Evolutionary conservation across 2,329 filamentous ascomycete species (phyloP).

Genomic region (Colletotrichum sansevieriae): DNA sequence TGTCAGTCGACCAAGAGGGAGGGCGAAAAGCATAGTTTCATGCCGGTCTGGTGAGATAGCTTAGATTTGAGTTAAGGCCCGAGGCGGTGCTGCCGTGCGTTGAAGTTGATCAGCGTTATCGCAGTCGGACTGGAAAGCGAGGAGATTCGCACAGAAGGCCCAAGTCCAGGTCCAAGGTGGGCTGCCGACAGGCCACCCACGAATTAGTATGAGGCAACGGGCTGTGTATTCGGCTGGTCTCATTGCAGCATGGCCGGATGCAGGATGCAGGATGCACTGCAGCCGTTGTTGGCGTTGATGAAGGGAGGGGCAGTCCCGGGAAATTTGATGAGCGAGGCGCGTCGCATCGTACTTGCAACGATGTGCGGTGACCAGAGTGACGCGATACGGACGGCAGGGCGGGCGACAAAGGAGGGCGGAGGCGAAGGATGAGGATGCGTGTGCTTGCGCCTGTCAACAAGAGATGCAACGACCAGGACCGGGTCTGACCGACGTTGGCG

Average conservation of each 20-base stretch:
- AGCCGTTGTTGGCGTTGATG: constrained; percentile 27
- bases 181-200: constrained; percentile 16
- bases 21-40: constrained; percentile 32
- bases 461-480: constrained; percentile 18
- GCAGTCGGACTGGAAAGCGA: constrained; percentile 6
- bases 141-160: constrained; percentile 4
- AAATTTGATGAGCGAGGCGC: constrained; percentile 26
- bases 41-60: constrained; percentile 23
- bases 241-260: constrained; percentile 23
- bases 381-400: constrained; percentile 14
- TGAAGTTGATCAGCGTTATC: constrained; percentile 21
- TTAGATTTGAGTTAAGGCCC: constrained; percentile 32
- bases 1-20: constrained; percentile 28
- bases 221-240: constrained; percentile 4
- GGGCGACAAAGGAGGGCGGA: neutral
- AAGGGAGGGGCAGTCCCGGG: constrained; percentile 1
- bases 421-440: constrained; percentile 6
- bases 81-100: constrained; percentile 17
- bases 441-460: constrained; percentile 22
- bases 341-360: constrained; percentile 7
- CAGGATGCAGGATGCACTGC: constrained; percentile 25
- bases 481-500: constrained; percentile 39
- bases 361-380: constrained; percentile 17
- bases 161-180: neutral
- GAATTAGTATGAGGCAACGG: constrained; percentile 3